Evolutionary conservation across 2,329 filamentous ascomycete genomes (phyloP).

Genomic region (Aspergillus hortae): DNA sequence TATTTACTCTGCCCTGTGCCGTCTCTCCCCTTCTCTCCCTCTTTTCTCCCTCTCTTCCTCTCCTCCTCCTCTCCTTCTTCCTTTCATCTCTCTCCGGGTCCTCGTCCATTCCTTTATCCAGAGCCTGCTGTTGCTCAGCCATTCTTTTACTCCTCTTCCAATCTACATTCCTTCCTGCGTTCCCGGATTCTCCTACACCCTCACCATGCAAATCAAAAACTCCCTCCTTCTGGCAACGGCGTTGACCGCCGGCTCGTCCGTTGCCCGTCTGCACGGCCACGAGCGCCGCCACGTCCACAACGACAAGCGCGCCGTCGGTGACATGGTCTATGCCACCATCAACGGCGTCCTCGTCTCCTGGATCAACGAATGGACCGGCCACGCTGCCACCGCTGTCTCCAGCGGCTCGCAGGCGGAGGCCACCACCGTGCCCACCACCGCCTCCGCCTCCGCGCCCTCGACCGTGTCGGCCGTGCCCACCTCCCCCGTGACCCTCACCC

Average conservation of each 20-base stretch:
- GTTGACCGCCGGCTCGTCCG: constrained; percentile 33
- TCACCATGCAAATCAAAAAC: constrained; percentile 39
- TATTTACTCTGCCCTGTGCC: neutral
- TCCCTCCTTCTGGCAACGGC: constrained; percentile 34
- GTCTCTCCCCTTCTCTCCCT: constrained; percentile 2
- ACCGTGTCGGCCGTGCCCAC: constrained; percentile 13
- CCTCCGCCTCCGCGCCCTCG: constrained; percentile 14
- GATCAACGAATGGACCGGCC: constrained; percentile 34
- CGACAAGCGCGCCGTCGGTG: constrained; percentile 31
- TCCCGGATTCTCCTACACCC: constrained; percentile 3
- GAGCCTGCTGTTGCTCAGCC: constrained; percentile 4
- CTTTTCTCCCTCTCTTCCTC: constrained; percentile 5
- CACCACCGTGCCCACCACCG: constrained; percentile 10
- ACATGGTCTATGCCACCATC: constrained; percentile 31
- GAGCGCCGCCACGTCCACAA: constrained; percentile 35
- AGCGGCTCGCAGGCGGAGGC: constrained; percentile 9
- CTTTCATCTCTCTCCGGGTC: constrained; percentile 5
- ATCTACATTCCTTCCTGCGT: constrained; percentile 4
- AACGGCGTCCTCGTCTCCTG: constrained; percentile 32
- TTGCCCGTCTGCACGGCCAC: constrained; percentile 37
- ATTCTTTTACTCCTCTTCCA: constrained; percentile 3
- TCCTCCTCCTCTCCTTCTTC: constrained; percentile 3
- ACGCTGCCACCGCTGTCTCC: constrained; percentile 14
- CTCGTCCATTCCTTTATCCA: constrained; percentile 14
- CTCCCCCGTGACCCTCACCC: constrained; percentile 7